Percentiles rank a stretch among this genome's conserved stretches.
Conservation (phyloP, 192 early-diverging fungal species). For the Entomortierella lignicola region DNA sequence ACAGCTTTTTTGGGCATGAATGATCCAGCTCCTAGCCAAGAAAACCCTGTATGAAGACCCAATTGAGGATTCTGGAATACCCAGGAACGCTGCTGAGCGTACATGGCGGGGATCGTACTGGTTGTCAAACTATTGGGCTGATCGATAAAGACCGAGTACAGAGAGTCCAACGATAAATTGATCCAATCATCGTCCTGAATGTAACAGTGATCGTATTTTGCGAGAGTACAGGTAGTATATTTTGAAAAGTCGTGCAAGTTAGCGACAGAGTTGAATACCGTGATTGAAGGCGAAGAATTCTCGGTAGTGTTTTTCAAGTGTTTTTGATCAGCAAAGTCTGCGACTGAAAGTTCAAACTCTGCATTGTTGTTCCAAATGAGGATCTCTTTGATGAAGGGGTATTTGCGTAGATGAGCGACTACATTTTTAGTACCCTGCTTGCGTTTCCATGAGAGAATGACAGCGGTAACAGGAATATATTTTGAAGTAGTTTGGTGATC, state of each 20-base stretch:
- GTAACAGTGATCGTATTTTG: slow-evolving; percentile 65
- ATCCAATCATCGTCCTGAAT: slow-evolving; percentile 70
- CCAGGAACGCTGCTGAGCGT: slow-evolving; percentile 61
- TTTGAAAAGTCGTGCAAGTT: slow-evolving; percentile 65
- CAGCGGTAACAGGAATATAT: slow-evolving; percentile 57
- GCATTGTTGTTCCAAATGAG: slow-evolving; percentile 62
- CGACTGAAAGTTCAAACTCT: slow-evolving; percentile 19
- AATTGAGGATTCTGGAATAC: slow-evolving; percentile 60
- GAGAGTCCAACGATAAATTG: slow-evolving; percentile 62
- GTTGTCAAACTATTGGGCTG: slow-evolving; percentile 61
- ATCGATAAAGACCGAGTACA: slow-evolving; percentile 63
- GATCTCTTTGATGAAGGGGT: slow-evolving; percentile 63
- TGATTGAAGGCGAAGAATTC: slow-evolving; percentile 14
- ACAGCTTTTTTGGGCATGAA: slow-evolving; percentile 59
- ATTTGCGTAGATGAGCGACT: slow-evolving; percentile 57
- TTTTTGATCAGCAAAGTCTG: slow-evolving; percentile 25
- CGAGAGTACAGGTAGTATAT: slow-evolving; percentile 64
- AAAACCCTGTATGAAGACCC: slow-evolving; percentile 60
- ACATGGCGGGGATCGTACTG: slow-evolving; percentile 59
- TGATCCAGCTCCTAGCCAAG: slow-evolving; percentile 58
- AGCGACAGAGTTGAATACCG: slow-evolving; percentile 60
- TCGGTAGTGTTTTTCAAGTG: background rate
- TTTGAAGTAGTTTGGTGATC: slow-evolving; percentile 13
- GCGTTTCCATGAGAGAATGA: slow-evolving; percentile 59
- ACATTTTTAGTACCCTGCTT: slow-evolving; percentile 53